These are phyloP conservation scores for Rhizodiscina lignyota DNA, from an alignment of 495 filamentous ascomycete species.

Conservation along the genomic window DNA sequence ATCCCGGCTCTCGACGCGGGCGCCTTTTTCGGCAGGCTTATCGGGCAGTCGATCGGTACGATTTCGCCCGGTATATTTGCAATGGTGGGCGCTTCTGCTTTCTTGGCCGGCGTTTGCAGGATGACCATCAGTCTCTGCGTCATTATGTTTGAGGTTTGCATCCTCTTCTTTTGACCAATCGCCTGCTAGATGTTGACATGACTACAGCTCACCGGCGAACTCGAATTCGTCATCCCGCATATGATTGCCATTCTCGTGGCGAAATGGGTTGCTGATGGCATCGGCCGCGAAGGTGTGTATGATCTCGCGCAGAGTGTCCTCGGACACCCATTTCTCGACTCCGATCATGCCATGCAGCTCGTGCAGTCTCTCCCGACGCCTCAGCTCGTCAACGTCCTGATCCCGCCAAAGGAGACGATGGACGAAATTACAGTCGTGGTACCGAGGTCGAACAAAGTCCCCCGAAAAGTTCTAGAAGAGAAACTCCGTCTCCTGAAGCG, in stretches of 20 bases:
- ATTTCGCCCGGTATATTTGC: constrained; percentile 42
- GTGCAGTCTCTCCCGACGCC: constrained; percentile 19
- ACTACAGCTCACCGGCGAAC: constrained; percentile 16
- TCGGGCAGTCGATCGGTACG: constrained; percentile 29
- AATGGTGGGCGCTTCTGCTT: constrained; percentile 43
- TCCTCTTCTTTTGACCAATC: constrained; percentile 17
- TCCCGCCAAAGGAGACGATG: constrained; percentile 37
- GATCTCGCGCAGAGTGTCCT: constrained; percentile 38
- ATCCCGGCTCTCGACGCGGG: constrained; percentile 41
- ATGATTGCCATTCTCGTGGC: constrained; percentile 42
- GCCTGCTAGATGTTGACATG: background rate
- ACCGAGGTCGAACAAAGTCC: constrained; percentile 26
- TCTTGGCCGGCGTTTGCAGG: constrained; percentile 38
- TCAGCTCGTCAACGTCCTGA: constrained; percentile 26
- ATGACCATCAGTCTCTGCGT: constrained; percentile 42
- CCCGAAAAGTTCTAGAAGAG: constrained; percentile 21
- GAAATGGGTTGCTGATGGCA: constrained; percentile 39
- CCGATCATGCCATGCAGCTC: constrained; percentile 27
- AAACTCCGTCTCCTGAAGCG: constrained; percentile 30
- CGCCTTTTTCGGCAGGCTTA: constrained; percentile 36
- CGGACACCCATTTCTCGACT: constrained; percentile 39
- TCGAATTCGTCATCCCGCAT: constrained; percentile 34
- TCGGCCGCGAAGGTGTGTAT: constrained; percentile 35
- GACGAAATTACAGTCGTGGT: constrained; percentile 35
- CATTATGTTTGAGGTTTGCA: constrained; percentile 36